Evolutionary conservation across 306 rosid genomes (phyloP), one percentile per base, ranked within the genome.

Genomic region (Prunus mume): DNA sequence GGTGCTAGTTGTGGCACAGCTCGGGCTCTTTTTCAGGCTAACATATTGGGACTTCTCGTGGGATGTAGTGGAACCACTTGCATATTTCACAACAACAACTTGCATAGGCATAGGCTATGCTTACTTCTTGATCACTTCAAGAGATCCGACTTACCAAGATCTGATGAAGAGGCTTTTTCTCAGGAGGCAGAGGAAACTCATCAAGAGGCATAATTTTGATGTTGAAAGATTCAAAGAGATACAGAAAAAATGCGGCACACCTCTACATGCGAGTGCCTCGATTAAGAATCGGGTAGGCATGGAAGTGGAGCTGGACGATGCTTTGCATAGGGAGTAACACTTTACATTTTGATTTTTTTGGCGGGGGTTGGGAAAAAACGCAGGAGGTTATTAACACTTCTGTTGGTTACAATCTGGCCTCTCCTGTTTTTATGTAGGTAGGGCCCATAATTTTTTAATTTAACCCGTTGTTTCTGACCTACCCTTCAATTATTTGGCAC

Each of bases 31-130:
- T 86, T 96, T 96, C 72, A 76, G 99, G 82, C 84, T 96, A 62
- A 96, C 99, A n/a, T 96, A 91, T 90, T 96, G 99, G 99, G 99
- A 96, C 45, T 96, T 92, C 65, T 96, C 99, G 22, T 96, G 99
- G 99, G 99, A 96, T 68, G 90, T 96, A 25, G 91, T 96, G 98
- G 99, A 93, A 68, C 99, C 99, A 19, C 82, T 96, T 20, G 88
- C 99, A 25, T 96, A 87, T 80, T 96, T 92, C 68, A 75, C 93
- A 28, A 93, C 99, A 24, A 17, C 90, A 6, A 41, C 85, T 25
- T 92, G 98, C 76, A 72, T 96, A 71, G 89, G 93, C 43, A 72
- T 93, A n/a, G 93, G 99, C 54, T 96, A 96, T 86, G 89, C 94
- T 46, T 96, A 96, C 92, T 96, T 93, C 46, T 68, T 96, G n/a